A percentile compares a stretch with the other conserved stretches of the same genome.
These are phyloP conservation scores for Flueggea neowawraea DNA, from an alignment of 441 rosid species.

Conservation along the genomic window DNA sequence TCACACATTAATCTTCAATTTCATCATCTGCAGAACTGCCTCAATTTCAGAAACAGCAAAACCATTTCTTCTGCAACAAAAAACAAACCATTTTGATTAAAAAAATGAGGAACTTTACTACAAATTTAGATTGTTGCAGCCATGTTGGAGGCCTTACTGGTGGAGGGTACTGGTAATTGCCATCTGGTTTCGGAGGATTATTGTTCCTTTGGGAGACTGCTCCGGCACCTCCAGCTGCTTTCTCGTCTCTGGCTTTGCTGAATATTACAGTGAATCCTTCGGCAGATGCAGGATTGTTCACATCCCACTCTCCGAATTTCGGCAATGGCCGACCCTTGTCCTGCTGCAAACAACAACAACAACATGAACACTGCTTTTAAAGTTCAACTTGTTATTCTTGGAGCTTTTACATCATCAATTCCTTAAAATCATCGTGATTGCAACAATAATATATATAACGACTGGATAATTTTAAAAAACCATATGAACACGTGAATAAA, in stretches of 20 bases:
- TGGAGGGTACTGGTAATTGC: constrained; percentile 21
- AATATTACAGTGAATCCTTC: constrained; percentile 89
- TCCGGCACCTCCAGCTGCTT: constrained; percentile 28
- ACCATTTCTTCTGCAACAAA: constrained; percentile 66
- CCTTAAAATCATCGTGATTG: no score
- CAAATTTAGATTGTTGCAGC: background rate
- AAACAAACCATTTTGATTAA: background rate
- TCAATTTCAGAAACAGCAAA: constrained; percentile 64
- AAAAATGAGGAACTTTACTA: no score
- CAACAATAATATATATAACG: no score
- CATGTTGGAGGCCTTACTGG: constrained; percentile 13
- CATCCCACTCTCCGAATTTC: constrained; percentile 94
- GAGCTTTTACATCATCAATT: no score
- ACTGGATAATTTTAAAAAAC: no score
- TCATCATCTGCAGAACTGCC: background rate
- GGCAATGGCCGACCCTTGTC: constrained; percentile 73
- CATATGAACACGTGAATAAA: no score
- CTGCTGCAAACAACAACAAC: constrained; percentile 23
- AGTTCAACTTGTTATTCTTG: background rate
- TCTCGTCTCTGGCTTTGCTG: constrained; percentile 79
- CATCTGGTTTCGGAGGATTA: constrained; percentile 13
- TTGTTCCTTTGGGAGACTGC: constrained; percentile 25
- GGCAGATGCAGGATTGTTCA: constrained; percentile 83
- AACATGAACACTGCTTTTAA: background rate
- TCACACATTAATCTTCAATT: background rate